These are phyloP conservation scores for Tuber microsphaerosporum DNA, from an alignment of 495 filamentous ascomycete species.

Conservation along the genomic window DNA sequence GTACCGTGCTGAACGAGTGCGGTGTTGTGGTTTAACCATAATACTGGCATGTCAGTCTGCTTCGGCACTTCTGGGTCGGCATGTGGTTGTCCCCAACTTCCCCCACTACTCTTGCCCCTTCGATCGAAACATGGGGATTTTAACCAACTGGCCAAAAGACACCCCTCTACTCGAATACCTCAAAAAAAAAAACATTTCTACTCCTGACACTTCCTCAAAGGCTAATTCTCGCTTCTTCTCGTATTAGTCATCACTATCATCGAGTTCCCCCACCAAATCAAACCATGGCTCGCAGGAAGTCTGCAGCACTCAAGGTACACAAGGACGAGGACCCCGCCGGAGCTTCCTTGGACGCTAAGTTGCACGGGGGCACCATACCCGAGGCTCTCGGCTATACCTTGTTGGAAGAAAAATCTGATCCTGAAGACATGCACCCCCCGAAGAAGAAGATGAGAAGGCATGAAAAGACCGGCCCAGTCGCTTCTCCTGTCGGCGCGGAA, in stretches of 20 bases:
- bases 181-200: neutral
- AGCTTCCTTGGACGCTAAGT: neutral
- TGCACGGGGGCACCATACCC: neutral
- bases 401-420: neutral
- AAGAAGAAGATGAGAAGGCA: conserved; percentile 2
- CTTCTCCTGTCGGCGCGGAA: neutral
- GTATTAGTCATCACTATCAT: neutral
- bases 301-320: neutral
- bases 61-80: neutral
- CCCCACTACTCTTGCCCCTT: neutral
- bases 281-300: neutral
- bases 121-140: neutral
- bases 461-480: neutral
- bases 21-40: neutral
- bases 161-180: neutral
- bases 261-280: neutral
- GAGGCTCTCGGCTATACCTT: neutral
- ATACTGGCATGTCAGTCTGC: neutral
- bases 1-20: neutral
- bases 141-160: neutral
- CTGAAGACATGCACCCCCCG: neutral
- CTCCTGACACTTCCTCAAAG: neutral
- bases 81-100: neutral
- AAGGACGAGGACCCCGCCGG: neutral
- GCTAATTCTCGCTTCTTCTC: neutral